A percentile compares a stretch with the other conserved stretches of the same genome.
phyloP scores from a whole-genome alignment of 2,329 filamentous ascomycete species.

The Pseudogymnoascus sp. region DNA sequence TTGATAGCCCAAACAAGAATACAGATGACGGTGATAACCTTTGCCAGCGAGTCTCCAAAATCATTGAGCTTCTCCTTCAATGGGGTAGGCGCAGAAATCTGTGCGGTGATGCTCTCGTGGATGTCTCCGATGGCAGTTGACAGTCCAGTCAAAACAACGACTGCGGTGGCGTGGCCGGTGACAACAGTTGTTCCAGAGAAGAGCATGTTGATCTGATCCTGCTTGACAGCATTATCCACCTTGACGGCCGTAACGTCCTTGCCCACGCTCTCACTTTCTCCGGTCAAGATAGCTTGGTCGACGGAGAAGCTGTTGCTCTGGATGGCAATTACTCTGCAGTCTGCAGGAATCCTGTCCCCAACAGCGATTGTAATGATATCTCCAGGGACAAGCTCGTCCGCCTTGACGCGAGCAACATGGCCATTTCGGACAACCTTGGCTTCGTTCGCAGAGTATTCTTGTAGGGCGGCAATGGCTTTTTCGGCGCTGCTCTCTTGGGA shows the following conservation, averaged over 20 bases:
- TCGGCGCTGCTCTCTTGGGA: constrained; percentile 54
- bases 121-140: constrained; percentile 97
- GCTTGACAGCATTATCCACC: constrained; percentile 82
- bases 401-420: constrained; percentile 42
- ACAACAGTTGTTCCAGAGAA: constrained; percentile 98
- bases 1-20: constrained; percentile 97
- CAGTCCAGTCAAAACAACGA: constrained; percentile 83
- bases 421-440: constrained; percentile 50
- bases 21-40: constrained; percentile 97
- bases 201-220: constrained; percentile 95
- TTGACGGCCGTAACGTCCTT: constrained; percentile 65
- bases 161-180: constrained; percentile 80
- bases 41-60: constrained; percentile 90
- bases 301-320: constrained; percentile 96
- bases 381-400: constrained; percentile 52
- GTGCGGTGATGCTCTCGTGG: constrained; percentile 94
- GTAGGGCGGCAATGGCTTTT: constrained; percentile 51
- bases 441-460: constrained; percentile 33
- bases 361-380: constrained; percentile 55
- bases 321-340: constrained; percentile 79
- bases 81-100: constrained; percentile 95
- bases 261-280: constrained; percentile 92
- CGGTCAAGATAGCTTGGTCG: constrained; percentile 93
- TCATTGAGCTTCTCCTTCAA: constrained; percentile 98
- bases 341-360: constrained; percentile 62